phyloP scores from a whole-genome alignment of 192 early-diverging fungal genomes.

The Chytriomyces hyalinus region DNA sequence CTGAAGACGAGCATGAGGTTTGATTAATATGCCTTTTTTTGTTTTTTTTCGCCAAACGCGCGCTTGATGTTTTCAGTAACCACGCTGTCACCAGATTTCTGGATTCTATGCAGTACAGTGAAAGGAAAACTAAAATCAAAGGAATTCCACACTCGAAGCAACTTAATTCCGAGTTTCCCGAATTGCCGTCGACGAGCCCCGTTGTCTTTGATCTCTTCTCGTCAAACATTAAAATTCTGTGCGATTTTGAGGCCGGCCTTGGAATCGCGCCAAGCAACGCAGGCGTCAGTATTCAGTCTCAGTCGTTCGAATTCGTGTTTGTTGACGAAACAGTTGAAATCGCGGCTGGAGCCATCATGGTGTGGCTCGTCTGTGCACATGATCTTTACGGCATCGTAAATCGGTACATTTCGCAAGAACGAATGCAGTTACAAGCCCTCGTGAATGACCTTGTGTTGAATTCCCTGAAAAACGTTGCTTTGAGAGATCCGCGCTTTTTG shows the following conservation, averaged over 20 bases:
- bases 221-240: constrained; percentile 25
- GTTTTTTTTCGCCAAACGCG: not conserved
- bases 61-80: not conserved
- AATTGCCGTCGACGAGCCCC: constrained; percentile 32
- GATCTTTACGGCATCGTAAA: constrained; percentile 60
- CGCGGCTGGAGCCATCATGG: constrained; percentile 67
- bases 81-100: not conserved
- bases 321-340: constrained; percentile 78
- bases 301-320: constrained; percentile 49
- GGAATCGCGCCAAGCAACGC: not conserved
- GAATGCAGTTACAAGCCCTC: constrained; percentile 61
- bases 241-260: constrained; percentile 11
- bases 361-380: constrained; percentile 68
- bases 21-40: constrained; percentile 46
- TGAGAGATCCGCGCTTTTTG: constrained; percentile 70
- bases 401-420: constrained; percentile 52
- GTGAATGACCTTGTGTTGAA: constrained; percentile 59
- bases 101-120: not conserved
- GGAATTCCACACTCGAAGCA: constrained; percentile 66
- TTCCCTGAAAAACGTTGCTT: constrained; percentile 19
- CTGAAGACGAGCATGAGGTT: constrained; percentile 53
- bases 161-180: constrained; percentile 36
- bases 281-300: constrained; percentile 31
- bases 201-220: constrained; percentile 43
- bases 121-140: constrained; percentile 44